These are phyloP conservation scores for Daldinia vernicosa DNA, from an alignment of 495 filamentous ascomycete species.

Conservation along the genomic window DNA sequence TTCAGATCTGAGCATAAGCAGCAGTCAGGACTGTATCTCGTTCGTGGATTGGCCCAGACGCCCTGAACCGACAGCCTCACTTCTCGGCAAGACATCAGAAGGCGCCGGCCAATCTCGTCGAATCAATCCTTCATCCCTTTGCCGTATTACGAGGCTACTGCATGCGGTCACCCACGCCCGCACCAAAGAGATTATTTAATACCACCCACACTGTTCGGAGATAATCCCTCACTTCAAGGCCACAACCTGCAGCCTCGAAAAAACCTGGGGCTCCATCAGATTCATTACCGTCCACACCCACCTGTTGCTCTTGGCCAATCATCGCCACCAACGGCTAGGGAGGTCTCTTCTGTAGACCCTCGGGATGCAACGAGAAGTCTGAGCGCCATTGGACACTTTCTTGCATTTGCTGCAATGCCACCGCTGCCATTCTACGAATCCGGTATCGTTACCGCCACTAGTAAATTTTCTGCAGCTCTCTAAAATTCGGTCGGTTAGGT, in stretches of 20 bases:
- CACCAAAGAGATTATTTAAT: constrained; percentile 46
- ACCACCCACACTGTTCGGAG: constrained; percentile 45
- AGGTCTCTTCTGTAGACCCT: constrained; percentile 23
- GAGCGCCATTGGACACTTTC: constrained; percentile 32
- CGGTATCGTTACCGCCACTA: constrained; percentile 41
- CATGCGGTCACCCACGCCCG: constrained; percentile 43
- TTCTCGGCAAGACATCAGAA: constrained; percentile 46
- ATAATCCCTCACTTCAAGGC: constrained; percentile 46
- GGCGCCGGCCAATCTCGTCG: constrained; percentile 39
- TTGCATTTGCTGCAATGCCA: constrained; percentile 41
- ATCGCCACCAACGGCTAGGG: constrained; percentile 20
- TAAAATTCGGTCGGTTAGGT: constrained; percentile 29
- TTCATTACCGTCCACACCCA: constrained; percentile 37
- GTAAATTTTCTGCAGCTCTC: constrained; percentile 38
- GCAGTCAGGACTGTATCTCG: constrained; percentile 16
- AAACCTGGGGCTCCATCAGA: constrained; percentile 41
- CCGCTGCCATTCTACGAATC: constrained; percentile 37
- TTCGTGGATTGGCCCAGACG: constrained; percentile 36
- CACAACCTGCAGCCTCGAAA: constrained; percentile 40
- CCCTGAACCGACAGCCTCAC: constrained; percentile 48
- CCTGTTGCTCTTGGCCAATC: constrained; percentile 33
- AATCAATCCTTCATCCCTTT: constrained; percentile 39
- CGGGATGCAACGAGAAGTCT: constrained; percentile 37
- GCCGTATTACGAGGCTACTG: constrained; percentile 49
- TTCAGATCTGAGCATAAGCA: constrained; percentile 24